Base-by-base conservation (phyloP, 163 green algal species). In the Volvox carteri region DNA sequence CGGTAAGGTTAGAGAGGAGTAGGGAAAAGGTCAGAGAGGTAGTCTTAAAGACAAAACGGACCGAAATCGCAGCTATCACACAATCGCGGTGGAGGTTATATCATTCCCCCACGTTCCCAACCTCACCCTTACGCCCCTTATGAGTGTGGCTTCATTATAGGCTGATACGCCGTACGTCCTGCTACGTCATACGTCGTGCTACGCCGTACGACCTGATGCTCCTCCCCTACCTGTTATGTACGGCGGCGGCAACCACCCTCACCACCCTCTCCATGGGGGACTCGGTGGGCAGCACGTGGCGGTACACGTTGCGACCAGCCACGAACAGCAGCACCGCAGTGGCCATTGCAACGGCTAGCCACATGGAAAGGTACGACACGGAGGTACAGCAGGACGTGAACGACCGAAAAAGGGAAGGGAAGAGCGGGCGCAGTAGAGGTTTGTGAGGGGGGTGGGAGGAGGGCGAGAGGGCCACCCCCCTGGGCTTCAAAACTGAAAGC, bases 321-420 rank as follows among this genome's bases (percentile, higher is more conserved):
- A 96, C 76, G 86, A 99, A 99, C 16, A 95, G 91, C 30, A 96
- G 23, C n/a, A 98, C 93, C 42, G 97, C 96, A 0, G 95, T 44
- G 9, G 87, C 88, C 97, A 99, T 99, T 35, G 93, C 95, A 33
- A 92, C 91, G 2, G 96, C 97, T 37, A 97, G 12, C 50, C 50
- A 25, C 23, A 4, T 37, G 78, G 0, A 46, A 5, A n/a, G 54
- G 37, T 4, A 58, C 5, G 37, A 28, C 11, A 30, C 30, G n/a
- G 30, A 50, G n/a, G 30, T 1, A 65, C 16, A 33, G 23, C 5
- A 21, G 39, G 72, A 58, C 5, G 39, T 39, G 39, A 58, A 56
- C 39, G 33, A 44, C 28, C 28, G 18, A 16, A 48, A 35, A 41
- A 16, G 21, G 74, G 11, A 30, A 16, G 74, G n/a, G 46, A 81